Conservation (phyloP, 2,329 filamentous ascomycete species). For the Aureobasidium sp. region DNA sequence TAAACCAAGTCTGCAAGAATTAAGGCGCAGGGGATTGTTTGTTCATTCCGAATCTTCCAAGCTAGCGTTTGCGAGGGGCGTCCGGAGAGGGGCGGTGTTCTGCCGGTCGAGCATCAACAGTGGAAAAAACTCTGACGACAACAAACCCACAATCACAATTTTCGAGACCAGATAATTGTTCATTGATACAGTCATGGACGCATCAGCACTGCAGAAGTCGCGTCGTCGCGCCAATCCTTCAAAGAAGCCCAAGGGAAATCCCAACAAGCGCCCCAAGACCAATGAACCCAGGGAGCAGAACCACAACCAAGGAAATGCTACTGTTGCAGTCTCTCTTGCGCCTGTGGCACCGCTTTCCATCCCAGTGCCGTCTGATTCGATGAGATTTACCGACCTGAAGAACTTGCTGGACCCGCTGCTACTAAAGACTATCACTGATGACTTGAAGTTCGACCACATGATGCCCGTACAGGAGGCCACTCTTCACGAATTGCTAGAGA, state of each 20-base stretch:
- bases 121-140: slow-evolving; percentile 3
- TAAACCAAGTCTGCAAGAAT: background rate
- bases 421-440: slow-evolving; percentile 53
- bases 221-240: slow-evolving; percentile 11
- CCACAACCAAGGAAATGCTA: background rate
- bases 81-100: slow-evolving; percentile 7
- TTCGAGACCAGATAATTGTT: background rate
- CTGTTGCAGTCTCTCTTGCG: background rate
- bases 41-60: background rate
- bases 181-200: background rate
- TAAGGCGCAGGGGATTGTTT: background rate
- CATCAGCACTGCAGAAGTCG: slow-evolving; percentile 10
- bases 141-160: background rate
- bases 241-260: slow-evolving; percentile 6
- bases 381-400: slow-evolving; percentile 64
- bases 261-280: slow-evolving; percentile 4
- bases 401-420: slow-evolving; percentile 73
- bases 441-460: slow-evolving; percentile 33
- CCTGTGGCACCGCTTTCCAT: slow-evolving; percentile 10
- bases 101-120: slow-evolving; percentile 4
- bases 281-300: slow-evolving; percentile 1
- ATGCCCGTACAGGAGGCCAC: slow-evolving; percentile 50
- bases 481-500: slow-evolving; percentile 42
- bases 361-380: background rate
- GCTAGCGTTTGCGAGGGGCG: slow-evolving; percentile 2